phyloP scores from a whole-genome alignment of 2,329 filamentous ascomycete species.

The Aspergillus nomiae region DNA sequence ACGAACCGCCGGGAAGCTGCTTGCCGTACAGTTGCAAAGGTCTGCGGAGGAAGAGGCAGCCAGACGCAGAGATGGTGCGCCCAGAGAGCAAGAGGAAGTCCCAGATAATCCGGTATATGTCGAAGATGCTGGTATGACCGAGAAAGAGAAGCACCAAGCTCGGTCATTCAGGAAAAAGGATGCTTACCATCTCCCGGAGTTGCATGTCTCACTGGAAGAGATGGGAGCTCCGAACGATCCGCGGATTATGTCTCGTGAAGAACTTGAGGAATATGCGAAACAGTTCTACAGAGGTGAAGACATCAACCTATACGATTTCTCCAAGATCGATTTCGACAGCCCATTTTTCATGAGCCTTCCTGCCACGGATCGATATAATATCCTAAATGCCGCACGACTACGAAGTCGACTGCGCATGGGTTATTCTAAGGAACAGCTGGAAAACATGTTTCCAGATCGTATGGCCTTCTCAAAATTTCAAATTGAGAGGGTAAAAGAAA shows the following conservation, averaged over 20 bases:
- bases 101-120: conserved; percentile 81
- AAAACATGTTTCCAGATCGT: conserved; percentile 93
- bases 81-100: conserved; percentile 62
- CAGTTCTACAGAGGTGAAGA: conserved; percentile 94
- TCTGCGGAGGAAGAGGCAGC: conserved; percentile 81
- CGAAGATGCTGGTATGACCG: conserved; percentile 82
- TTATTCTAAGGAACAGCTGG: conserved; percentile 91
- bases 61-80: conserved; percentile 56
- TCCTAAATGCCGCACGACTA: conserved; percentile 88
- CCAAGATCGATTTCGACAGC: conserved; percentile 96
- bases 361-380: conserved; percentile 90
- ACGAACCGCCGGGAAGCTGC: conserved; percentile 83
- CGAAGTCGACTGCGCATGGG: conserved; percentile 92
- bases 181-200: conserved; percentile 88
- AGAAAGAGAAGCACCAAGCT: conserved; percentile 71
- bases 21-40: conserved; percentile 93
- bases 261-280: conserved; percentile 88
- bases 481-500: conserved; percentile 87
- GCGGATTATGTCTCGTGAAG: conserved; percentile 92
- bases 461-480: conserved; percentile 98
- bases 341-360: conserved; percentile 93
- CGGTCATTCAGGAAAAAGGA: conserved; percentile 88
- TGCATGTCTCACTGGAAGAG: conserved; percentile 73
- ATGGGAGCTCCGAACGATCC: conserved; percentile 93
- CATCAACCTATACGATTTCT: conserved; percentile 88